Conservation (phyloP, 768 basidiomycete species). For the Amyloporia xantha region DNA sequence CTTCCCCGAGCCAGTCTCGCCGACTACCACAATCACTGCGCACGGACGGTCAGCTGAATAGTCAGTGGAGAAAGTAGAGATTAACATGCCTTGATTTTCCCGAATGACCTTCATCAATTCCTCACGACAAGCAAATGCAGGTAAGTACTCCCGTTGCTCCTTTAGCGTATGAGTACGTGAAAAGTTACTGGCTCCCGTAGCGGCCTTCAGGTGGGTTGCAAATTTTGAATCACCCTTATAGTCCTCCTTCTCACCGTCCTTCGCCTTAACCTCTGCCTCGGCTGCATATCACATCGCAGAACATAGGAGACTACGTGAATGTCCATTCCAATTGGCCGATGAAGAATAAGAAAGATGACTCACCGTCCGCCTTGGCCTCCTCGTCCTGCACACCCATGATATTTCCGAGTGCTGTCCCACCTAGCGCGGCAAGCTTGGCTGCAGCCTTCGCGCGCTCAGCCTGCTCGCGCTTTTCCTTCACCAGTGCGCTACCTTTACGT, state of each 20-base stretch:
- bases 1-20: slow-evolving; percentile 99
- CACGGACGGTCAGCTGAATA: no score
- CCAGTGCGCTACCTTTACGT: slow-evolving; percentile 92
- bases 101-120: slow-evolving; percentile 82
- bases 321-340: slow-evolving; percentile 47
- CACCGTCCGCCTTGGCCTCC: slow-evolving; percentile 87
- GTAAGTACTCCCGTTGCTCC: slow-evolving; percentile 93
- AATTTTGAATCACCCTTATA: slow-evolving; percentile 97
- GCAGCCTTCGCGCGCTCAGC: slow-evolving; percentile 95
- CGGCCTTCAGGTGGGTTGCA: slow-evolving; percentile 83
- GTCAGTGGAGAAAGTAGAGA: background rate
- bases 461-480: slow-evolving; percentile 94
- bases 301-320: slow-evolving; percentile 64
- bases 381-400: slow-evolving; percentile 97
- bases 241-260: slow-evolving; percentile 50
- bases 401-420: slow-evolving; percentile 93
- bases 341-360: slow-evolving; percentile 28
- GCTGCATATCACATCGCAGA: slow-evolving; percentile 29
- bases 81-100: slow-evolving; percentile 81
- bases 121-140: slow-evolving; percentile 95
- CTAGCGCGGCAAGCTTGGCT: slow-evolving; percentile 86
- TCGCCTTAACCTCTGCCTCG: slow-evolving; percentile 40
- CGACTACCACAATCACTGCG: slow-evolving; percentile 87
- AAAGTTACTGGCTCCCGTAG: slow-evolving; percentile 74
- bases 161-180: slow-evolving; percentile 78